Evolutionary conservation across 1,284 basidiomycete genomes (phyloP).

Genomic region (Cystobasidium sp.): DNA sequence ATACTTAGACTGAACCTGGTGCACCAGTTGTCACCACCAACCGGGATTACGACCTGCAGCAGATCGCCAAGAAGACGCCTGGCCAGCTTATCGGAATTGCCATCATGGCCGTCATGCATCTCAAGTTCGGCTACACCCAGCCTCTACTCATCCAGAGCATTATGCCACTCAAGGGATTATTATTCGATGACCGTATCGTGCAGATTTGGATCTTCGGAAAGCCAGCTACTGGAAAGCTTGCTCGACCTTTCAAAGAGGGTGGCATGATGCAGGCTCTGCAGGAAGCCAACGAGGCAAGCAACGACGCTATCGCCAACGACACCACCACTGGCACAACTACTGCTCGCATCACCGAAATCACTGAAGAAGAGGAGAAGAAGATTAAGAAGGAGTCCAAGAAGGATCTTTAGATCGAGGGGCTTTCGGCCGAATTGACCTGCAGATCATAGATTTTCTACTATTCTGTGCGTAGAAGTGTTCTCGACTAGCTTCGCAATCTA

Average conservation of each 20-base stretch:
- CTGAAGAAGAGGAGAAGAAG: slow-evolving; percentile 28
- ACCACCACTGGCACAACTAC: slow-evolving; percentile 1
- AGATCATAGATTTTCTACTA: too few species aligned
- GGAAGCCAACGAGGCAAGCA: slow-evolving; percentile 34
- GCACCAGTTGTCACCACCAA: slow-evolving; percentile 89
- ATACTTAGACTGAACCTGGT: slow-evolving; percentile 72
- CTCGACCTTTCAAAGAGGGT: slow-evolving; percentile 84
- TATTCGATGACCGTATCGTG: slow-evolving; percentile 72
- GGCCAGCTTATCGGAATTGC: slow-evolving; percentile 56
- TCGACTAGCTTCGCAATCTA: too few species aligned
- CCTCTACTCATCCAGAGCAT: slow-evolving; percentile 88
- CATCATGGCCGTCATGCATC: slow-evolving; percentile 65
- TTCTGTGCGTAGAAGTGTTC: too few species aligned
- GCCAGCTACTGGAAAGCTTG: slow-evolving; percentile 80
- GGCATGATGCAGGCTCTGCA: slow-evolving; percentile 42
- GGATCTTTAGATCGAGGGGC: not conserved
- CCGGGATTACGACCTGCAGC: slow-evolving; percentile 87
- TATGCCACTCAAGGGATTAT: slow-evolving; percentile 84
- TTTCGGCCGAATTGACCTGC: not conserved
- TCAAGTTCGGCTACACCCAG: slow-evolving; percentile 72
- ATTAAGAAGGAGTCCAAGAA: slow-evolving; percentile 38
- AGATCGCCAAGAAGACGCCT: slow-evolving; percentile 82
- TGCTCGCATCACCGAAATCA: slow-evolving; percentile 33
- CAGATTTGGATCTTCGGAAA: slow-evolving; percentile 65
- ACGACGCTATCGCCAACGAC: slow-evolving; percentile 18